Percentiles rank a stretch among this genome's conserved stretches.
These are phyloP conservation scores for Lepidium aucheri DNA, from an alignment of 345 rosid species.

Conservation along the genomic window DNA sequence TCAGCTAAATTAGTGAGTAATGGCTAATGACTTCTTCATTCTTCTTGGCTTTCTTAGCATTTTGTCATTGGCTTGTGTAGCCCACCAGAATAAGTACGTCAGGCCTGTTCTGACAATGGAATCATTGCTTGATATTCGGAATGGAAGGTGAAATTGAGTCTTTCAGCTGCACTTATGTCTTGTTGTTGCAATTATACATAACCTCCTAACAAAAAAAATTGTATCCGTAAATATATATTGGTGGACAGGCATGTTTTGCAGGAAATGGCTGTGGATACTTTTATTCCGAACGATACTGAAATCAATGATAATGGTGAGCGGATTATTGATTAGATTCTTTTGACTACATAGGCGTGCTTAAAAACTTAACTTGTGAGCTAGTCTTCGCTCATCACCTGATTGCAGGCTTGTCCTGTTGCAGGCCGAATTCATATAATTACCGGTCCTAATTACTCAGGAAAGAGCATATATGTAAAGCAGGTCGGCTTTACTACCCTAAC, in stretches of 20 bases:
- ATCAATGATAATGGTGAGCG: constrained; percentile 51
- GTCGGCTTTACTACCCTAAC: constrained; percentile 26
- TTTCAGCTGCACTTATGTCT: constrained; percentile 2
- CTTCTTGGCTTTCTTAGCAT: constrained; percentile 38
- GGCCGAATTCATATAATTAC: constrained; percentile 80
- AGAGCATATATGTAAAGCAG: constrained; percentile 94
- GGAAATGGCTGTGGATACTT: constrained; percentile 95
- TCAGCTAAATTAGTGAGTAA: constrained; percentile 2
- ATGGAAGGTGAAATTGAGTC: constrained; percentile 58
- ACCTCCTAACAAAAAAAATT: background rate
- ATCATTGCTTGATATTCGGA: constrained; percentile 60
- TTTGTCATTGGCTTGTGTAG: constrained; percentile 75
- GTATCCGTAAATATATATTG: background rate
- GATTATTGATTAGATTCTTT: constrained; percentile 4
- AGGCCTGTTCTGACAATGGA: constrained; percentile 79
- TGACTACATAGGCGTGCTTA: constrained; percentile 1
- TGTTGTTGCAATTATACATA: background rate
- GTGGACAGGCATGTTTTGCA: constrained; percentile 84
- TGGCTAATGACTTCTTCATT: background rate
- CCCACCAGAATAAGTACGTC: constrained; percentile 86
- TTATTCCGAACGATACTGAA: constrained; percentile 82
- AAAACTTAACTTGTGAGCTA: constrained; percentile 1
- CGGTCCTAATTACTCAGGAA: too few species aligned
- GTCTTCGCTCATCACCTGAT: constrained; percentile 13
- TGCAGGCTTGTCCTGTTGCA: constrained; percentile 31